phyloP scores from a whole-genome alignment of 306 rosid species.

The Lathyrus aphaca region DNA sequence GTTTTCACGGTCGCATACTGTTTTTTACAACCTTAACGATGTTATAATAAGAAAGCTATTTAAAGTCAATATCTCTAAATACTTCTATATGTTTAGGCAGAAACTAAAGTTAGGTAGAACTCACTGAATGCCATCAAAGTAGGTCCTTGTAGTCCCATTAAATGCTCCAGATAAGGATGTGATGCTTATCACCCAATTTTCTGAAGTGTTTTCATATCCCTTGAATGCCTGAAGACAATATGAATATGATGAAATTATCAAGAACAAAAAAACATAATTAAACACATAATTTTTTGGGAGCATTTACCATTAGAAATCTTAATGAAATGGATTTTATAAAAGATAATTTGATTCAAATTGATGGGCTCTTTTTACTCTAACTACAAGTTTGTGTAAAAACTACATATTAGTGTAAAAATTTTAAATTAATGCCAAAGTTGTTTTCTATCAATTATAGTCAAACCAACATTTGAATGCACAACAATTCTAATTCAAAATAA shows the following conservation, averaged over 20 bases:
- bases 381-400: too few relatives aligned
- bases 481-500: too few relatives aligned
- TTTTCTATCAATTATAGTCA: too few relatives aligned
- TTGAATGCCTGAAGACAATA: constrained; percentile 65
- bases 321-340: neutral
- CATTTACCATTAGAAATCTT: neutral
- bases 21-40: too few relatives aligned
- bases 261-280: constrained; percentile 21
- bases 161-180: constrained; percentile 93
- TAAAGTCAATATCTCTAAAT: neutral
- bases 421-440: too few relatives aligned
- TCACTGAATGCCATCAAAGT: constrained; percentile 95
- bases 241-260: constrained; percentile 32
- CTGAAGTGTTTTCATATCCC: constrained; percentile 77
- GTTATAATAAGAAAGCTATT: neutral
- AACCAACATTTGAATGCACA: too few relatives aligned
- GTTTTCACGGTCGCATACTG: too few relatives aligned
- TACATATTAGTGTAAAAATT: too few relatives aligned
- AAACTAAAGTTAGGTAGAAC: constrained; percentile 45
- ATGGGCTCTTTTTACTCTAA: too few relatives aligned
- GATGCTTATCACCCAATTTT: constrained; percentile 85
- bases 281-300: neutral
- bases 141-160: constrained; percentile 96
- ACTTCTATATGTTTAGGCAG: neutral
- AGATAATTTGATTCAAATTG: too few relatives aligned